phyloP scores from a whole-genome alignment of 306 rosid species.

The Begonia fuchsioides region DNA sequence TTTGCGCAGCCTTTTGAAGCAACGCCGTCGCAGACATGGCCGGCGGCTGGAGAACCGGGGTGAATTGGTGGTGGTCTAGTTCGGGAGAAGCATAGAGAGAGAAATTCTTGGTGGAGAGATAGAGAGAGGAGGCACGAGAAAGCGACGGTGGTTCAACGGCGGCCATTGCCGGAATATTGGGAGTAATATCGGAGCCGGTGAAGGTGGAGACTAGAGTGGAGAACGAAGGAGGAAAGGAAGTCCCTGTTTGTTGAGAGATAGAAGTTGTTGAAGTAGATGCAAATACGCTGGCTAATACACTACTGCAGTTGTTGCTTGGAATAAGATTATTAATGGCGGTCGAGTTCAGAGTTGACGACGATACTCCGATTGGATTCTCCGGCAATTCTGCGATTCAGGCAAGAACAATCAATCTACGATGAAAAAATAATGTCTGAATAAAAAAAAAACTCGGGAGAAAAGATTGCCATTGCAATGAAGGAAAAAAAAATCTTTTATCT shows the following conservation, averaged over 20 bases:
- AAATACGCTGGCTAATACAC: too few species aligned
- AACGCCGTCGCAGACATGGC: slow-evolving; percentile 84
- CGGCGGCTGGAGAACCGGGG: slow-evolving; percentile 22
- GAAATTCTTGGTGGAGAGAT: slow-evolving; percentile 38
- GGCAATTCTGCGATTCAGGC: slow-evolving; percentile 28
- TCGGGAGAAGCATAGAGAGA: slow-evolving; percentile 27
- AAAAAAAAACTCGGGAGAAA: slow-evolving; percentile 2
- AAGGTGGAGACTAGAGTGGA: slow-evolving; percentile 25
- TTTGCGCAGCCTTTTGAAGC: slow-evolving; percentile 85
- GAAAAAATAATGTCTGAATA: not conserved
- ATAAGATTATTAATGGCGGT: slow-evolving; percentile 6
- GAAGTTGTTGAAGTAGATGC: slow-evolving; percentile 28
- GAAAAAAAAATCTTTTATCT: not conserved
- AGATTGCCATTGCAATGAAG: not conserved
- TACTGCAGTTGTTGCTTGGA: slow-evolving; percentile 10
- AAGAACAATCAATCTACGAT: not conserved
- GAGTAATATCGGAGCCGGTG: slow-evolving; percentile 20
- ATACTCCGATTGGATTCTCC: slow-evolving; percentile 39
- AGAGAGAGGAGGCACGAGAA: slow-evolving; percentile 60
- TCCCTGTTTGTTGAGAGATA: slow-evolving; percentile 9
- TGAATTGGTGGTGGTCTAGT: slow-evolving; percentile 23
- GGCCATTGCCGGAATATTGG: slow-evolving; percentile 8
- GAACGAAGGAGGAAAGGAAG: slow-evolving; percentile 17
- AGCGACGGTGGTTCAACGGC: slow-evolving; percentile 48
- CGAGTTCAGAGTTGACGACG: slow-evolving; percentile 26